phyloP scores from a whole-genome alignment of 257 asterid genomes.

The Solanum stenotomum region DNA sequence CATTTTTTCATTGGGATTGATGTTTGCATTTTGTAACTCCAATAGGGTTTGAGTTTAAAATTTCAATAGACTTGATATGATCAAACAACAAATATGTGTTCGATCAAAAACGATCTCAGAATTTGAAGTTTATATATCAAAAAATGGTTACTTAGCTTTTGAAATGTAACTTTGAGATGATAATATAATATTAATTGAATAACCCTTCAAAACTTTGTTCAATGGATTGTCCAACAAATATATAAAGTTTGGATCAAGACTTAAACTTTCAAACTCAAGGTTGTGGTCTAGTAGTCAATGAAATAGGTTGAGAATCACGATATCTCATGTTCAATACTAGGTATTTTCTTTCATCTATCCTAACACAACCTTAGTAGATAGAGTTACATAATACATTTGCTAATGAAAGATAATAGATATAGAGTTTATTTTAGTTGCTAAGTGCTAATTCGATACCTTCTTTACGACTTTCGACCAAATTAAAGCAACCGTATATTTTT shows the following conservation, averaged over 20 bases:
- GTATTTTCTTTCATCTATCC: background rate
- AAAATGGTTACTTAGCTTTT: too few relatives aligned
- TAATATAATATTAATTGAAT: background rate
- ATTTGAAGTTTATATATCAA: too few relatives aligned
- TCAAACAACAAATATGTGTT: background rate
- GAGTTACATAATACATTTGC: rapidly evolving
- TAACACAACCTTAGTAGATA: background rate
- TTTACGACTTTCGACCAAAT: background rate
- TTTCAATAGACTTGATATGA: background rate
- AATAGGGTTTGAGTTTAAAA: background rate
- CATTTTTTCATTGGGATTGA: background rate
- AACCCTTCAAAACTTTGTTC: background rate
- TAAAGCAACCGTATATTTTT: background rate
- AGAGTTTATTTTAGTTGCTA: background rate
- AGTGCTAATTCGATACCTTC: background rate
- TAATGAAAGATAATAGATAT: background rate
- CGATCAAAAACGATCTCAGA: background rate
- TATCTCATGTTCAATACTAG: background rate
- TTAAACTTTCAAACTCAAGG: too few relatives aligned
- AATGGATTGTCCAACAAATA: background rate
- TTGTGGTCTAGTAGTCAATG: background rate
- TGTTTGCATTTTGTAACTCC: background rate
- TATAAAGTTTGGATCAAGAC: background rate
- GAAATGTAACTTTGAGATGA: background rate
- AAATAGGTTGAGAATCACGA: background rate